These are phyloP conservation scores for Aspergillus oerlinghausenensis DNA, from an alignment of 2,329 filamentous ascomycete genomes.

Conservation along the genomic window DNA sequence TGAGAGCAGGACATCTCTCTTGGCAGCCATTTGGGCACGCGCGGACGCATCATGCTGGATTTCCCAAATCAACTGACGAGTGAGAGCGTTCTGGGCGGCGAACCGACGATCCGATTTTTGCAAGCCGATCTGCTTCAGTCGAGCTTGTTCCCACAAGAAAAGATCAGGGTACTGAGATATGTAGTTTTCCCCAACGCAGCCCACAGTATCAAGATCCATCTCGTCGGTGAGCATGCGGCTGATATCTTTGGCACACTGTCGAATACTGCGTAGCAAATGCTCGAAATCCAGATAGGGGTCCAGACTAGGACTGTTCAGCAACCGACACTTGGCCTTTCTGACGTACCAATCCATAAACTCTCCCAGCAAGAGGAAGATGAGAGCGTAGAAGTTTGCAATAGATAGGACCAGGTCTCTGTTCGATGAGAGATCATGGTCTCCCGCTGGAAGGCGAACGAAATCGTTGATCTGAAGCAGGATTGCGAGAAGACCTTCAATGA, in stretches of 20 bases:
- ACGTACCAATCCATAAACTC: conserved; percentile 39
- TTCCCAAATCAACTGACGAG: conserved; percentile 35
- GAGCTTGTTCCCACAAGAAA: conserved; percentile 27
- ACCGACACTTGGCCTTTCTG: conserved; percentile 28
- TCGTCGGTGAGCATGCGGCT: conserved; percentile 12
- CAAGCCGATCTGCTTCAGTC: conserved; percentile 29
- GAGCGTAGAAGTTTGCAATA: conserved; percentile 29
- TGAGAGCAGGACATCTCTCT: conserved; percentile 23
- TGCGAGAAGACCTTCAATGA: conserved; percentile 32
- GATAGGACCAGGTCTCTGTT: conserved; percentile 12
- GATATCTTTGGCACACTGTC: conserved; percentile 20
- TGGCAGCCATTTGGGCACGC: conserved; percentile 22
- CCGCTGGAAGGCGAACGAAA: conserved; percentile 18
- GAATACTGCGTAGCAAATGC: conserved; percentile 28
- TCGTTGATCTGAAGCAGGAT: conserved; percentile 31
- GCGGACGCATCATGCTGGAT: conserved; percentile 30
- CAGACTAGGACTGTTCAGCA: conserved; percentile 32
- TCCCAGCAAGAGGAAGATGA: conserved; percentile 33
- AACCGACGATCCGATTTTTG: conserved; percentile 27
- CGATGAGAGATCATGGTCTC: conserved; percentile 3
- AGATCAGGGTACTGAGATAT: conserved; percentile 18
- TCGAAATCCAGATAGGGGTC: conserved; percentile 32
- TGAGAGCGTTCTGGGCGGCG: conserved; percentile 33
- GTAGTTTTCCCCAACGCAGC: conserved; percentile 9
- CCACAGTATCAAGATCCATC: conserved; percentile 23